Conservation (phyloP, 768 basidiomycete species). For the Podaxis mareebaensis region DNA sequence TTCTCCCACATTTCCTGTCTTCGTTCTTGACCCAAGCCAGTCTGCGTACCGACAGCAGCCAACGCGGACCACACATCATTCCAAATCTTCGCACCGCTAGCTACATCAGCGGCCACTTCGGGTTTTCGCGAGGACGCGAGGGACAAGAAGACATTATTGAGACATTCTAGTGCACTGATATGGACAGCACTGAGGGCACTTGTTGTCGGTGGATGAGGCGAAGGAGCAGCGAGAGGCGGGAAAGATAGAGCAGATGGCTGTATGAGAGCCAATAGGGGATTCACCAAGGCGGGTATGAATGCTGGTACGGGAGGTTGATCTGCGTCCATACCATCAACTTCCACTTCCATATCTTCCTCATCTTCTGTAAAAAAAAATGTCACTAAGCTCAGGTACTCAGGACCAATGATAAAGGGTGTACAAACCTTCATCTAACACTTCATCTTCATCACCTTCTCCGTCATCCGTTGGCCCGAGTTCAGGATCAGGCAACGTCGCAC, state of each 20-base stretch:
- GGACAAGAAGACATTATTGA: conserved; percentile 87
- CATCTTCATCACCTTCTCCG: conserved; percentile 37
- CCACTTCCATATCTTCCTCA: conserved; percentile 40
- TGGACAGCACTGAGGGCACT: conserved; percentile 84
- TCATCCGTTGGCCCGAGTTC: conserved; percentile 41
- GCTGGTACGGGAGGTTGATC: conserved; percentile 33
- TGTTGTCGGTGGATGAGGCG: conserved; percentile 85
- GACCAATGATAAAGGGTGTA: neutral
- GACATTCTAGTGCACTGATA: conserved; percentile 81
- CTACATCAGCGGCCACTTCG: conserved; percentile 42
- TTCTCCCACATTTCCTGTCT: conserved; percentile 78
- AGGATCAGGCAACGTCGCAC: conserved; percentile 83
- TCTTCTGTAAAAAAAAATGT: conserved; percentile 17
- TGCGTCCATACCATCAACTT: conserved; percentile 41
- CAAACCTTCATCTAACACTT: conserved; percentile 35
- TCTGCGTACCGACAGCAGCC: conserved; percentile 57
- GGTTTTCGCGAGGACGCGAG: conserved; percentile 51
- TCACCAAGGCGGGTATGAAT: conserved; percentile 62
- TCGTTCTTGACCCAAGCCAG: conserved; percentile 63
- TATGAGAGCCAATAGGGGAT: conserved; percentile 66
- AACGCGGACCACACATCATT: conserved; percentile 65
- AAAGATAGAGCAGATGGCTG: conserved; percentile 83
- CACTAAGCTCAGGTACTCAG: neutral
- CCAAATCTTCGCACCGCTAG: conserved; percentile 60
- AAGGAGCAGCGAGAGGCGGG: conserved; percentile 66